Percentiles rank a stretch among this genome's conserved stretches.
phyloP scores from a whole-genome alignment of 2,329 filamentous ascomycete species.

The Stachybotrys echinatus region DNA sequence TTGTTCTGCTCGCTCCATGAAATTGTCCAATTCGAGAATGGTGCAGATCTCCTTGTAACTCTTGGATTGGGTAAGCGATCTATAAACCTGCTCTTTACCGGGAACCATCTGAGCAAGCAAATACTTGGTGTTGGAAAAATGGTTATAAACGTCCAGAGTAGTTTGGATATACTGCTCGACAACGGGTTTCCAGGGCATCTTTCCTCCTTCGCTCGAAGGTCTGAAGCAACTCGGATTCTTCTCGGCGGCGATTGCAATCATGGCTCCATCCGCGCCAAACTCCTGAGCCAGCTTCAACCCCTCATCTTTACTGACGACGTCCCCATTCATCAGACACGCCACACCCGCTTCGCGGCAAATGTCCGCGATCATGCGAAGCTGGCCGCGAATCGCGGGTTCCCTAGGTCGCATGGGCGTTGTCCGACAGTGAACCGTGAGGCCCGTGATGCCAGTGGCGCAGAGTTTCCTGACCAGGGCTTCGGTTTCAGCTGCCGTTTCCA shows the following conservation, averaged over 20 bases:
- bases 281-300: slow-evolving; percentile 67
- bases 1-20: slow-evolving; percentile 58
- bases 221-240: slow-evolving; percentile 87
- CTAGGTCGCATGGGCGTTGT: slow-evolving; percentile 93
- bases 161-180: slow-evolving; percentile 69
- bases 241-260: slow-evolving; percentile 94
- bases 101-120: slow-evolving; percentile 80
- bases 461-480: slow-evolving; percentile 71
- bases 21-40: slow-evolving; percentile 56
- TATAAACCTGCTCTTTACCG: slow-evolving; percentile 64
- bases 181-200: slow-evolving; percentile 70
- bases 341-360: slow-evolving; percentile 82
- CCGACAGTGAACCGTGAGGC: slow-evolving; percentile 89
- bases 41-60: slow-evolving; percentile 67
- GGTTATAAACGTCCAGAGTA: slow-evolving; percentile 75
- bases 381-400: slow-evolving; percentile 79
- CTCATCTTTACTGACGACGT: slow-evolving; percentile 72
- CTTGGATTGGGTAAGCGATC: slow-evolving; percentile 57
- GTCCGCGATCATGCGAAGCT: slow-evolving; percentile 76
- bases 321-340: slow-evolving; percentile 92
- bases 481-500: slow-evolving; percentile 72
- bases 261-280: slow-evolving; percentile 86
- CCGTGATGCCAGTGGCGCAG: slow-evolving; percentile 83
- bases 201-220: slow-evolving; percentile 60
- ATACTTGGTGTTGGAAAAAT: slow-evolving; percentile 90